Evolutionary conservation across 371 early-diverging fungal genomes (phyloP).

Genomic region (Fennellomyces sp.): DNA sequence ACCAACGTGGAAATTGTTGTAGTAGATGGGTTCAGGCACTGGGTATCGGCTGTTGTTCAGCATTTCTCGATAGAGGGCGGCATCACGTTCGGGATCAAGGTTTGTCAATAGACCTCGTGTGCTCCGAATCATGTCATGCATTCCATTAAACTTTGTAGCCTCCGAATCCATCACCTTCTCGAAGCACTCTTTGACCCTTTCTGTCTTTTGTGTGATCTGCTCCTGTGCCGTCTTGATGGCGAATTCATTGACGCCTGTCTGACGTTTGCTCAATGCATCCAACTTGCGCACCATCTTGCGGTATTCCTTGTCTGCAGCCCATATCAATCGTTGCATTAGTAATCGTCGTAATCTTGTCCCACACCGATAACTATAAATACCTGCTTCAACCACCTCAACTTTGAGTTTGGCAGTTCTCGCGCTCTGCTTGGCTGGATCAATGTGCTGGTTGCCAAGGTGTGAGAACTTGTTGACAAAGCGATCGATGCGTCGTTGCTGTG

Average conservation of each 20-base stretch:
- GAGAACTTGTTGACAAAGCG: constrained; percentile 23
- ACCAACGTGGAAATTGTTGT: constrained; percentile 23
- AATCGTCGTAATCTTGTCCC: no score
- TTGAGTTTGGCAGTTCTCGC: constrained; percentile 20
- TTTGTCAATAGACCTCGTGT: background rate
- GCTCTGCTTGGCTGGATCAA: constrained; percentile 16
- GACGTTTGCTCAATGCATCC: constrained; percentile 16
- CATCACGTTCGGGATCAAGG: constrained; percentile 17
- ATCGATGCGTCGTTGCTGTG: constrained; percentile 18
- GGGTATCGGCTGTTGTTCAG: constrained; percentile 7
- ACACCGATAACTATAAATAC: constrained; percentile 10
- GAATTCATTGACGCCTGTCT: constrained; percentile 16
- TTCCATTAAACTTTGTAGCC: background rate
- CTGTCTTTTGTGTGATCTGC: constrained; percentile 15
- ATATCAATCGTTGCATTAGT: background rate
- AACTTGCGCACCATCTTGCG: constrained; percentile 17
- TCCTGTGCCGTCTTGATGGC: constrained; percentile 15
- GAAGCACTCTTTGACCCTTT: constrained; percentile 9
- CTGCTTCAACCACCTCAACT: constrained; percentile 22
- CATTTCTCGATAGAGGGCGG: constrained; percentile 4
- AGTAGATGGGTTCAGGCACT: constrained; percentile 17
- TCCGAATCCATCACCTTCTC: constrained; percentile 7
- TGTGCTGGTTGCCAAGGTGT: constrained; percentile 5
- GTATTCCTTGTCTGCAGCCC: constrained; percentile 17
- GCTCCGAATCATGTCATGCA: background rate